Base-by-base conservation (phyloP, 139 green algal species). In the Picochlorum costavermella region DNA sequence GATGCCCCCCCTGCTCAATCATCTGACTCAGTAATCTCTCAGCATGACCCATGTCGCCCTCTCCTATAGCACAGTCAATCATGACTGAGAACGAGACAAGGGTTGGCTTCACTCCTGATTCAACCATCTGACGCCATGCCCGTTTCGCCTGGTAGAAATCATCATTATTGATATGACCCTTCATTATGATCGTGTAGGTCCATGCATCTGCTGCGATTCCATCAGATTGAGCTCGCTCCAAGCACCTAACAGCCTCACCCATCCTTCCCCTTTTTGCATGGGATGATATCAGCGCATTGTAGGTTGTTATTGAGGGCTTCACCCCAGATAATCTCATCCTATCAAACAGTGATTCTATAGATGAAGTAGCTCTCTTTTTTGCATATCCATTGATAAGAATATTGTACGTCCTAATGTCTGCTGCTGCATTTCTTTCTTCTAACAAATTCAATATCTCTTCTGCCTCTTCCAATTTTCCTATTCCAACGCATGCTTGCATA, bases 41-140 rank as follows among this genome's bases (percentile, higher is more conserved):
- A 3, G 77, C 77, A 11, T 81, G 65, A 49, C 80, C 70, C 79
- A 83, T 84, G 50, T 84, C 78, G 2, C 84, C 86, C n/a, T 83
- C 72, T 67, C 87, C 86, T 56, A 78, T 86, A 25, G 87, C 78
- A 5, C 81, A 62, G 50, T 90, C 81, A 16, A 92, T 78, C 14
- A 91, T 72, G 2, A 79, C 87, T 64, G 85, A 84, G 64, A 68
- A 92, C 10, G 80, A 86, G 13, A 92, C 60, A 40, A 59, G 43
- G 50, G 55, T 81, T 25, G 74, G 70, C 25, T 50, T 33, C 28
- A 77, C 59, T 25, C 73, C 40, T 4, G 50, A 60, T 3, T 33
- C 58, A 26, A 56, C 48, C 80, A 85, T 79, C 8, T 68, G 60
- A 3, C 53, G 48, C 63, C 81, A 45, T 55, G 77, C 50, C 6